phyloP scores from a whole-genome alignment of 495 filamentous ascomycete species.

The Aspergillus ostianus region DNA sequence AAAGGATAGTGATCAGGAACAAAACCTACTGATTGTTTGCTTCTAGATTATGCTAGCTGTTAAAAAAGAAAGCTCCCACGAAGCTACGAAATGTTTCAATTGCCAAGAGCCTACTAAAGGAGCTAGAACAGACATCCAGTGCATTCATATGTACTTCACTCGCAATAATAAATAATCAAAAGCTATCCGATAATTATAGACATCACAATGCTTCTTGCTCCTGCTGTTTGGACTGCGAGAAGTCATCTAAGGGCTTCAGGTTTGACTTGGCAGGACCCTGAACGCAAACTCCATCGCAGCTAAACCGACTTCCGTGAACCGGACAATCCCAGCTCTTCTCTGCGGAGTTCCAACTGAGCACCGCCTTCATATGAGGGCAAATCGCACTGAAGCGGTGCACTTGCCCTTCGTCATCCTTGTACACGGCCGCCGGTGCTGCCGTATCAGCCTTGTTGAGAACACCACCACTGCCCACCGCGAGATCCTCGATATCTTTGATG shows the following conservation, averaged over 20 bases:
- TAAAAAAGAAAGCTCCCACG: too few species aligned
- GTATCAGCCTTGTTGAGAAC: slow-evolving; percentile 45
- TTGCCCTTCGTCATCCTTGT: slow-evolving; percentile 55
- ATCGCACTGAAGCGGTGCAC: slow-evolving; percentile 49
- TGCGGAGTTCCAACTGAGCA: slow-evolving; percentile 53
- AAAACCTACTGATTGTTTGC: too few species aligned
- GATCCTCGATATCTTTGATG: slow-evolving; percentile 56
- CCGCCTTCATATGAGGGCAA: slow-evolving; percentile 56
- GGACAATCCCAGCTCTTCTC: slow-evolving; percentile 56
- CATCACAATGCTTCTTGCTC: slow-evolving; percentile 2
- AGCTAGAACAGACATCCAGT: too few species aligned
- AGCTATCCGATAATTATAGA: too few species aligned
- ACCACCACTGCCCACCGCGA: slow-evolving; percentile 45
- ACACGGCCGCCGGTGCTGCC: slow-evolving; percentile 49
- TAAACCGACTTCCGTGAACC: slow-evolving; percentile 56
- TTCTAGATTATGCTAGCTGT: too few species aligned
- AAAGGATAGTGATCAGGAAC: too few species aligned
- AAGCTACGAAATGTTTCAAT: too few species aligned
- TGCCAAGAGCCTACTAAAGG: too few species aligned
- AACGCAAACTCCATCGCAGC: slow-evolving; percentile 49
- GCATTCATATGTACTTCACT: too few species aligned
- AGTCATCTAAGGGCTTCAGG: slow-evolving; percentile 21
- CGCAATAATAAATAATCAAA: too few species aligned
- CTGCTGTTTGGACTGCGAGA: slow-evolving; percentile 2
- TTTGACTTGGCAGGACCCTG: slow-evolving; percentile 48